A percentile compares a stretch with the other conserved stretches of the same genome.
Evolutionary conservation across 23 red algal species (phyloP).

Genomic region (Agarophyton chilense): DNA sequence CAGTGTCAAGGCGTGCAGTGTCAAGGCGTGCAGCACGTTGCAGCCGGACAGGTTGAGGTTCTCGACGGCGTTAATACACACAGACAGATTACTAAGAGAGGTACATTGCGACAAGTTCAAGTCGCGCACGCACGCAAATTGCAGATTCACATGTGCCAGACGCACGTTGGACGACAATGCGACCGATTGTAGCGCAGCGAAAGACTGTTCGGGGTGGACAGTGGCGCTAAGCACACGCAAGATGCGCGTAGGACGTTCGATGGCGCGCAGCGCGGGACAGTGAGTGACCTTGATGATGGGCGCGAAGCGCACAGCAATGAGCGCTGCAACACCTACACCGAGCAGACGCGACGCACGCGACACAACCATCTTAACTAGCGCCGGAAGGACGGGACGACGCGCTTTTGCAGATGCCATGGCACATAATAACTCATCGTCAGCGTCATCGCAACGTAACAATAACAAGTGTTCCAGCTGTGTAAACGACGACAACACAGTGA

Average conservation of each 20-base stretch:
- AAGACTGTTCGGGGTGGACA: too few species aligned
- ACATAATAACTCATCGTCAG: not conserved
- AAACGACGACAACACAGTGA: not conserved
- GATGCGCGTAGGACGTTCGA: too few species aligned
- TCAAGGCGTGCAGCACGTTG: not conserved
- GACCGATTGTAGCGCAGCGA: not conserved
- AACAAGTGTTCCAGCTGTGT: not conserved
- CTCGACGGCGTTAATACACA: not conserved
- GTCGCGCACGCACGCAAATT: not conserved
- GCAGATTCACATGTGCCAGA: not conserved
- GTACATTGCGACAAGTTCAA: constrained; percentile 44
- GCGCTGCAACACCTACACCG: not conserved
- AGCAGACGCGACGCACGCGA: not conserved
- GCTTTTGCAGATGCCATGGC: not conserved
- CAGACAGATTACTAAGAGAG: not conserved
- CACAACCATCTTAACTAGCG: not conserved
- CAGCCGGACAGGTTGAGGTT: constrained; percentile 40
- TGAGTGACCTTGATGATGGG: not conserved
- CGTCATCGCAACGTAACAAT: not conserved
- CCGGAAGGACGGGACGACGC: too few species aligned
- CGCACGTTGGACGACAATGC: not conserved
- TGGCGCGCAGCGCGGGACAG: not conserved
- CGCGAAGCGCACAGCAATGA: not conserved
- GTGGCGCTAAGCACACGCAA: too few species aligned
- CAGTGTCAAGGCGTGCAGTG: not conserved